Percentiles rank a stretch among this genome's conserved stretches.
phyloP scores from a whole-genome alignment of 2,329 filamentous ascomycete genomes.

The Fusarium agapanthi region DNA sequence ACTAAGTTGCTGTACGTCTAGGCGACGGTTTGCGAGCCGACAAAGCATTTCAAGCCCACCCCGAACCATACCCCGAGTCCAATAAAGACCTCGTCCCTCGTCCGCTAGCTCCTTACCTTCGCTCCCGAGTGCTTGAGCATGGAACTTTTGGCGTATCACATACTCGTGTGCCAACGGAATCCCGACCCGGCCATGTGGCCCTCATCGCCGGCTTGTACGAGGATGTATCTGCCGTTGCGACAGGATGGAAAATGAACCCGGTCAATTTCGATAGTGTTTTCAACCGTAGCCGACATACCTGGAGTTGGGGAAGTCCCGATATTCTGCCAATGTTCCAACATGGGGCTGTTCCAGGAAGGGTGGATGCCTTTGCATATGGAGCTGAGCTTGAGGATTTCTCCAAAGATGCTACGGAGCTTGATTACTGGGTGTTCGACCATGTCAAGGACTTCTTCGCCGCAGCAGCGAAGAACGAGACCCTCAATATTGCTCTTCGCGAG shows the following conservation, averaged over 20 bases:
- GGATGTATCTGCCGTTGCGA: slow-evolving; percentile 96
- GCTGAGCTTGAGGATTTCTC: slow-evolving; percentile 92
- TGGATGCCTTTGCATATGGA: slow-evolving; percentile 87
- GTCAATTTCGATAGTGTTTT: slow-evolving; percentile 99
- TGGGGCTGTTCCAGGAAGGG: slow-evolving; percentile 85
- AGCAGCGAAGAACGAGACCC: slow-evolving; percentile 78
- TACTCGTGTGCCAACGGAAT: slow-evolving; percentile 96
- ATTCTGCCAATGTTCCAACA: slow-evolving; percentile 97
- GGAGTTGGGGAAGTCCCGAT: slow-evolving; percentile 99
- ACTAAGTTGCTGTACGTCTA: slow-evolving; percentile 44
- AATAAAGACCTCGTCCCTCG: slow-evolving; percentile 75
- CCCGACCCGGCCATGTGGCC: slow-evolving; percentile 93
- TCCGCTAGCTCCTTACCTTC: slow-evolving; percentile 88
- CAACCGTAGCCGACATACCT: slow-evolving; percentile 95
- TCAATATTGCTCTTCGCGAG: slow-evolving; percentile 76
- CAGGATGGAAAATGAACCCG: slow-evolving; percentile 97
- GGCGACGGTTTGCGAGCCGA: slow-evolving; percentile 95
- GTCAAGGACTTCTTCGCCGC: slow-evolving; percentile 87
- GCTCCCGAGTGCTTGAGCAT: slow-evolving; percentile 85
- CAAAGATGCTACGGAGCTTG: slow-evolving; percentile 79
- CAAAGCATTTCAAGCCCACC: slow-evolving; percentile 95
- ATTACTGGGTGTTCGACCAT: slow-evolving; percentile 95
- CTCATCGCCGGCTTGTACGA: slow-evolving; percentile 97
- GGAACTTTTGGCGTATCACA: slow-evolving; percentile 98
- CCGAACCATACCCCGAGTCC: slow-evolving; percentile 79